phyloP scores from a whole-genome alignment of 2,329 filamentous ascomycete genomes.

The Talaromyces rugulosus region DNA sequence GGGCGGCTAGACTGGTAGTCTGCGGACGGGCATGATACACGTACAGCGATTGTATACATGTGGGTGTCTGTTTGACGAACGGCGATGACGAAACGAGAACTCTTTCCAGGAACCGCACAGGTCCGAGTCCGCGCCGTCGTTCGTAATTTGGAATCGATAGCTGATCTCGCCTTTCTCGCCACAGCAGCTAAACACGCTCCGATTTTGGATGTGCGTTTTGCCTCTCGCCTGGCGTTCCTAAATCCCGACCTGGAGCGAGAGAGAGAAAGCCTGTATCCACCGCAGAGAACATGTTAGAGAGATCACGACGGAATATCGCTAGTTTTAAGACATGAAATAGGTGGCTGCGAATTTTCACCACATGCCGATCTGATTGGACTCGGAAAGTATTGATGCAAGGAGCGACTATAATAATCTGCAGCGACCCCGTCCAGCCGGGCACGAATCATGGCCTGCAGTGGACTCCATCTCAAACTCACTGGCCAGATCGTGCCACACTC shows the following conservation, averaged over 20 bases:
- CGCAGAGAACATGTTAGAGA: not conserved
- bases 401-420: constrained; percentile 24
- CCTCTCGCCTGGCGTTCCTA: not conserved
- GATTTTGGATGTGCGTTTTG: not conserved
- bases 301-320: not conserved
- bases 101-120: not conserved
- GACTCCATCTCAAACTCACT: constrained; percentile 12
- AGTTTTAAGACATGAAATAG: constrained; percentile 2
- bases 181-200: not conserved
- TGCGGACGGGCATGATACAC: not conserved
- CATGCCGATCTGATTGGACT: constrained; percentile 19
- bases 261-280: not conserved
- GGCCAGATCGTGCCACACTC: constrained; percentile 17
- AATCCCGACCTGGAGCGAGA: not conserved
- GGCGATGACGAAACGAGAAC: not conserved
- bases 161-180: not conserved
- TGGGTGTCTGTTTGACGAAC: not conserved
- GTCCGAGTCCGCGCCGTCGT: not conserved
- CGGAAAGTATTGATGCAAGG: constrained; percentile 36
- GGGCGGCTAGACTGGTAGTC: not conserved
- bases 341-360: constrained; percentile 5
- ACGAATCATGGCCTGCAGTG: constrained; percentile 33
- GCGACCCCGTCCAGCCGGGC: constrained; percentile 24
- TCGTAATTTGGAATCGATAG: not conserved
- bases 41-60: not conserved